These are phyloP conservation scores for Penicillium sp. DNA, from an alignment of 2,329 filamentous ascomycete species.

Conservation along the genomic window DNA sequence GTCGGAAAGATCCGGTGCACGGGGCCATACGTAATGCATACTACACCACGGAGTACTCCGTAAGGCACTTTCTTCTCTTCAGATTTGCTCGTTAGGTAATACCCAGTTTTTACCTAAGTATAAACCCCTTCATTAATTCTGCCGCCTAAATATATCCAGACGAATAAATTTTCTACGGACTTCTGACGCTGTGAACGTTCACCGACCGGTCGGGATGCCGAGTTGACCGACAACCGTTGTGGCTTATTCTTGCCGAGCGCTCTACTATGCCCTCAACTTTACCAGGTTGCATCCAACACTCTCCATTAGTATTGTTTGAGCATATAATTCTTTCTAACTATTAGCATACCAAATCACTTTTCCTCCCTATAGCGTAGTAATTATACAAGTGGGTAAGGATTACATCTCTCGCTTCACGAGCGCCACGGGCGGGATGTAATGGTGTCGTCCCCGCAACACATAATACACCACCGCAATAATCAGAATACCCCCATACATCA, in stretches of 20 bases:
- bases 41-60: not conserved
- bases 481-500: slow-evolving; percentile 39
- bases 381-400: not conserved
- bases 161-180: not conserved
- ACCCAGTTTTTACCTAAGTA: not conserved
- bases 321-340: not conserved
- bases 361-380: too few species aligned
- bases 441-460: slow-evolving; percentile 31
- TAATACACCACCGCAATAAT: slow-evolving; percentile 39
- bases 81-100: too few species aligned
- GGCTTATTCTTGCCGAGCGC: not conserved
- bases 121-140: not conserved
- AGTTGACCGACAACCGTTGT: not conserved
- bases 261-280: not conserved
- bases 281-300: not conserved
- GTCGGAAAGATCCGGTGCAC: not conserved
- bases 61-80: not conserved
- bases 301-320: too few species aligned
- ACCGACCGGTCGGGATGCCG: not conserved
- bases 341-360: not conserved
- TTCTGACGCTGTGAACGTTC: not conserved
- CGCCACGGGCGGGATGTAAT: slow-evolving; percentile 32
- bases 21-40: not conserved
- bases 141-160: not conserved
- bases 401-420: slow-evolving; percentile 19